Evolutionary conservation across 1,284 basidiomycete species (phyloP), one percentile per base, ranked within the genome.

Genomic region (Apiotrichum brassicae): DNA sequence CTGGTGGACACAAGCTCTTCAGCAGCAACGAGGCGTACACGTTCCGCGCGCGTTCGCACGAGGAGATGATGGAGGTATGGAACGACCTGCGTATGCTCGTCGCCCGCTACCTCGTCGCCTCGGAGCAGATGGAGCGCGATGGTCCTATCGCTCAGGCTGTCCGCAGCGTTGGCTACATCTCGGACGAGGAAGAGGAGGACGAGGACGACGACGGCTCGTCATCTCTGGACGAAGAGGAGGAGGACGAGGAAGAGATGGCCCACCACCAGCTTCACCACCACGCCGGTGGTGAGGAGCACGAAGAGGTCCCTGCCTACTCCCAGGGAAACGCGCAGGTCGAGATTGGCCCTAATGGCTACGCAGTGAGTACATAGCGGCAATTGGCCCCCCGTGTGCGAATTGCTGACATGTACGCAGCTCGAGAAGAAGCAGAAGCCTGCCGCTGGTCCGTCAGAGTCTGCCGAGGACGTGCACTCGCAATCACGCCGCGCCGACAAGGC

Each of bases 11-110:
- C 53, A 81, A 83, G 62, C 65, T 78, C 51, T 72, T 76, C 53
- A 71, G 75, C 53, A 68, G 73, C 50, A 72, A 71, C 56, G 76
- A 76, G 52, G 89, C 89, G 22, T 97, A 88, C 83, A 90, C 84
- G 40, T 97, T 98, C 81, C 82, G 92, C 45, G 82, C 87, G 38
- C 79, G 93, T 57, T 86, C 82, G 59, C 83, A 89, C 66, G 93
- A 97, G 60, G 94, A 97, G 68, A 91, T 97, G 88, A 93, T 97
- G 90, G 94, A 97, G 76, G 97, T 95, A 87, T 98, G 95, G 94
- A 97, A 97, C 73, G 95, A 97, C 72, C 79, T 95, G 48, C 79
- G 92, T 63, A 95, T 97, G 90, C 79, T 98, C 51, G 93, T 89
- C 67, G 92, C 93, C 52, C 79, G 94, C 59, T 98, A 97, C 74